Conservation (phyloP, 2,329 filamentous ascomycete genomes). For the Mariannaea sp. region DNA sequence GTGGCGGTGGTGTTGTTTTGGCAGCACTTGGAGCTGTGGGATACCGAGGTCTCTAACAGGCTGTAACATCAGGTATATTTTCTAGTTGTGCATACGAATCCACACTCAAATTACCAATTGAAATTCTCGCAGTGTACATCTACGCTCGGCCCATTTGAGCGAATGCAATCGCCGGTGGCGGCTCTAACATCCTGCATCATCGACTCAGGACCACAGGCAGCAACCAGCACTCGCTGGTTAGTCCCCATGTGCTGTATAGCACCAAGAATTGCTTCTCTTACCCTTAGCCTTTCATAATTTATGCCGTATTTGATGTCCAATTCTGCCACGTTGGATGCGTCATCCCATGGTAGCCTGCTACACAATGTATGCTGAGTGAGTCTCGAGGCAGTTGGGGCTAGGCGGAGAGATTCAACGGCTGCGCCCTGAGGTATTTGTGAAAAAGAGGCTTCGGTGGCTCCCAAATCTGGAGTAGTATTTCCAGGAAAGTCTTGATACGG, state of each 20-base stretch:
- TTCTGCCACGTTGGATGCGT: not conserved
- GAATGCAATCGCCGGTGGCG: constrained; percentile 2
- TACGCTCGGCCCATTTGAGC: constrained; percentile 5
- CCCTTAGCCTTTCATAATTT: not conserved
- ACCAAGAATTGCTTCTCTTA: not conserved
- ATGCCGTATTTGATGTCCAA: constrained; percentile 1
- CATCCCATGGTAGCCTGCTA: not conserved
- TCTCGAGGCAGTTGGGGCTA: not conserved
- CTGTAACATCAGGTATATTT: not conserved
- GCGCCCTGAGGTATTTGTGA: constrained; percentile 1
- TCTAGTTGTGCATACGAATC: too few species aligned
- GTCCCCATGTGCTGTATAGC: not conserved
- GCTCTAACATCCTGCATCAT: constrained; percentile 10
- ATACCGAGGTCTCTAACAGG: not conserved
- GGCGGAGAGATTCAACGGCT: not conserved
- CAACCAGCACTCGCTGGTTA: constrained; percentile 6
- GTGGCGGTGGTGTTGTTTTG: not conserved
- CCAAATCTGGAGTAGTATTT: constrained; percentile 3
- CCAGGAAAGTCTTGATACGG: not conserved
- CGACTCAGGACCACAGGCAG: constrained; percentile 4
- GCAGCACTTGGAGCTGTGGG: not conserved
- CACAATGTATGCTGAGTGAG: not conserved
- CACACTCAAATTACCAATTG: too few species aligned
- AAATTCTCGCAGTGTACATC: constrained; percentile 18
- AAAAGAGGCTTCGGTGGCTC: not conserved